phyloP scores from a whole-genome alignment of 2,329 filamentous ascomycete genomes.

The Apiospora saccharicola region DNA sequence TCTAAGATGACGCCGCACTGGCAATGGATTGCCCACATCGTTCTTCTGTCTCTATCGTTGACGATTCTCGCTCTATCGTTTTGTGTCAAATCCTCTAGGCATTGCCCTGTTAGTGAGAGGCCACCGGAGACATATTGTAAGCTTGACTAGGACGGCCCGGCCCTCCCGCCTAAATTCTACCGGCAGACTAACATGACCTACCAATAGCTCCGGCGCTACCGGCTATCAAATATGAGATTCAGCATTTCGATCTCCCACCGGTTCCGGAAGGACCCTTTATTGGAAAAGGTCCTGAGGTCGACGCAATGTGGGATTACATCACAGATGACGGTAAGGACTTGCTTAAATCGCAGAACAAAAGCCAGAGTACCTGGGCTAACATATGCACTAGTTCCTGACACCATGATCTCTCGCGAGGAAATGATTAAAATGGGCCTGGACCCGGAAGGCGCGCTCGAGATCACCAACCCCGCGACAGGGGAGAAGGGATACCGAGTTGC shows the following conservation, averaged over 20 bases:
- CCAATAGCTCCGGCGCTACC: slow-evolving; percentile 53
- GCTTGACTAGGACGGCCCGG: slow-evolving; percentile 31
- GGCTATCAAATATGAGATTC: slow-evolving; percentile 56
- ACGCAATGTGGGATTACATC: slow-evolving; percentile 60
- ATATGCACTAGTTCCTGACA: slow-evolving; percentile 60
- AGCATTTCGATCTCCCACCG: slow-evolving; percentile 57
- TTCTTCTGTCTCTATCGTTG: slow-evolving; percentile 49
- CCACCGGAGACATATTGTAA: slow-evolving; percentile 45
- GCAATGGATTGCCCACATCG: slow-evolving; percentile 49
- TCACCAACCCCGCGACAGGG: slow-evolving; percentile 63
- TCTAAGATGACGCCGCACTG: slow-evolving; percentile 42
- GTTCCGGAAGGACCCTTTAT: slow-evolving; percentile 59
- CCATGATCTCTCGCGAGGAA: slow-evolving; percentile 64
- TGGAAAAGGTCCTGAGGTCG: slow-evolving; percentile 63
- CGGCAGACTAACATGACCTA: slow-evolving; percentile 23
- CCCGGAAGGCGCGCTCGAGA: slow-evolving; percentile 58
- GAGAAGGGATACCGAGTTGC: slow-evolving; percentile 66
- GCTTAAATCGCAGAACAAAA: not conserved
- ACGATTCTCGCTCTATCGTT: slow-evolving; percentile 51
- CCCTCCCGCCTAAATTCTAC: not conserved
- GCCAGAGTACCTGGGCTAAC: not conserved
- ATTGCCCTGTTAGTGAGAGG: slow-evolving; percentile 1
- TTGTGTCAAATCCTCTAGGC: slow-evolving; percentile 45
- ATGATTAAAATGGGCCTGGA: slow-evolving; percentile 60
- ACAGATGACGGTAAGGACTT: slow-evolving; percentile 35